phyloP scores from a whole-genome alignment of 2,329 filamentous ascomycete genomes.

The Fusarium algeriense region DNA sequence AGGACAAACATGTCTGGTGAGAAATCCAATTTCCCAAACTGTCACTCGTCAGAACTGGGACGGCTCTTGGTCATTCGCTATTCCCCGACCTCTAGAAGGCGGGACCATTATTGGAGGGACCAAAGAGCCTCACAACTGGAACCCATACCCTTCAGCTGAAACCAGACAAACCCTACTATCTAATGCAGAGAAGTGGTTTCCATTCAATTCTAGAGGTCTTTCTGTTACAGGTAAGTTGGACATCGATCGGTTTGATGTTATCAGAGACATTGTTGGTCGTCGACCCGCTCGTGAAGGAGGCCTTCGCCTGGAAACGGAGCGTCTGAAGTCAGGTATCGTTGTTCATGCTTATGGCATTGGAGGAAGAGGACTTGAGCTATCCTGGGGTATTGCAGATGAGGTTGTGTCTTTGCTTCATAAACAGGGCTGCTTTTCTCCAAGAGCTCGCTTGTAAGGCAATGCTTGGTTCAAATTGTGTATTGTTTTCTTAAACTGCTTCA shows the following conservation, averaged over 20 bases:
- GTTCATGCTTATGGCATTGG: slow-evolving; percentile 10
- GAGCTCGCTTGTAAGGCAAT: neutral
- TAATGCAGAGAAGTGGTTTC: slow-evolving; percentile 10
- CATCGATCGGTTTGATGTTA: neutral
- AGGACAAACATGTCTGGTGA: slow-evolving; percentile 13
- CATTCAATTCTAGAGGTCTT: neutral
- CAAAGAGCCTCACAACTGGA: neutral
- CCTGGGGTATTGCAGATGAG: slow-evolving; percentile 5
- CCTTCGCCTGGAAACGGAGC: neutral
- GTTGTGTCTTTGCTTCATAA: neutral
- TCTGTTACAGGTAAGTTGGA: accelerated
- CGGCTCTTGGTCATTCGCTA: slow-evolving; percentile 10
- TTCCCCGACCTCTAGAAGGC: slow-evolving; percentile 6
- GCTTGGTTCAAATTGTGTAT: no score
- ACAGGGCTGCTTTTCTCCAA: neutral
- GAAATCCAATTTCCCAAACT: neutral
- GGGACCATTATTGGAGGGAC: slow-evolving; percentile 3
- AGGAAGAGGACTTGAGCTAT: slow-evolving; percentile 9
- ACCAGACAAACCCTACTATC: neutral
- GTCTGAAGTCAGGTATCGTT: neutral
- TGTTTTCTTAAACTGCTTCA: no score
- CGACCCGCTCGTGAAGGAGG: slow-evolving; percentile 1
- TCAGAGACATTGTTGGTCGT: slow-evolving; percentile 12
- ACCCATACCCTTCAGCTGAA: neutral
- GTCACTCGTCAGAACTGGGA: neutral